Percentiles rank a stretch among this genome's conserved stretches.
Conservation (phyloP, 352 stramenopile species). For the Elongisporangium prolatum region DNA sequence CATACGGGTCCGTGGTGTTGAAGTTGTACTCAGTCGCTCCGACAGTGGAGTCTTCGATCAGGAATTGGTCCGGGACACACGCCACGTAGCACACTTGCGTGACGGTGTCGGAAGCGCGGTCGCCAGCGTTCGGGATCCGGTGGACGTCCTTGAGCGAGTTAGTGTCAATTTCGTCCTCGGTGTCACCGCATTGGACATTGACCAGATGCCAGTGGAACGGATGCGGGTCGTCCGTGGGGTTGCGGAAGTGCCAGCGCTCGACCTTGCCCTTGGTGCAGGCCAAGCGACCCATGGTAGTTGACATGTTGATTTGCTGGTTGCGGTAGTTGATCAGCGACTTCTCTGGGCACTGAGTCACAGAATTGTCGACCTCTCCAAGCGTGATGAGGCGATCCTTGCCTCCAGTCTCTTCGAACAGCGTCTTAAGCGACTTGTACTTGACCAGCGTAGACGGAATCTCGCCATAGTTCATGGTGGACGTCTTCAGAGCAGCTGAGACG, state of each 20-base stretch:
- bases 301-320: constrained; percentile 48
- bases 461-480: constrained; percentile 19
- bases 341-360: constrained; percentile 26
- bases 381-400: constrained; percentile 54
- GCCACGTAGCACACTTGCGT: constrained; percentile 72
- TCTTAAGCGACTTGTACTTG: constrained; percentile 50
- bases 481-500: constrained; percentile 30
- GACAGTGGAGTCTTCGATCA: constrained; percentile 38
- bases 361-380: constrained; percentile 51
- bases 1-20: constrained; percentile 58
- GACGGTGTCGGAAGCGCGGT: constrained; percentile 23
- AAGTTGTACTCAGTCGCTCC: constrained; percentile 56
- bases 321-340: constrained; percentile 41
- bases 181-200: constrained; percentile 33
- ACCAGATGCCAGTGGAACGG: constrained; percentile 51
- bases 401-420: constrained; percentile 36
- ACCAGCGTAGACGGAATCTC: constrained; percentile 29
- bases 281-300: constrained; percentile 34
- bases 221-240: constrained; percentile 38
- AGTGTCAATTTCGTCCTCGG: constrained; percentile 26
- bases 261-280: constrained; percentile 34
- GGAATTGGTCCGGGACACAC: constrained; percentile 59
- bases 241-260: constrained; percentile 45
- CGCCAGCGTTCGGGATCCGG: constrained; percentile 27
- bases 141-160: constrained; percentile 37